Evolutionary conservation across 1,139 yeast species (phyloP).

Genomic region (Pichia sp.): DNA sequence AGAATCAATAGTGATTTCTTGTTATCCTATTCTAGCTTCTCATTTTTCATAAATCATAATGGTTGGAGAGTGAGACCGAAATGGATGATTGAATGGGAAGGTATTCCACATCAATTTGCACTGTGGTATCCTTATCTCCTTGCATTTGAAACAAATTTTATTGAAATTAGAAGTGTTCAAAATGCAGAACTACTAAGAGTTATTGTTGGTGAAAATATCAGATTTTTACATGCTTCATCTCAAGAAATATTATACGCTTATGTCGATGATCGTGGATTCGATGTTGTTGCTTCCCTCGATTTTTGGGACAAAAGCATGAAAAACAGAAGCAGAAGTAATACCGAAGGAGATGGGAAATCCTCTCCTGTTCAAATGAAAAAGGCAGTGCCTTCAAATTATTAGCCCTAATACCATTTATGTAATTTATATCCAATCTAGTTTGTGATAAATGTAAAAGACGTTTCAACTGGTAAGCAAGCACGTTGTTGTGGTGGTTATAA

Average conservation of each 20-base stretch:
- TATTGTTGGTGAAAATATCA: slow-evolving; percentile 89
- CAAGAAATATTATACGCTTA: slow-evolving; percentile 92
- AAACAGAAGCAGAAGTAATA: slow-evolving; percentile 14
- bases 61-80: slow-evolving; percentile 96
- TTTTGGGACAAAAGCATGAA: slow-evolving; percentile 55
- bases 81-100: slow-evolving; percentile 97
- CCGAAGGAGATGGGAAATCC: slow-evolving; percentile 2
- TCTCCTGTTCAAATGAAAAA: neutral
- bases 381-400: too few species aligned
- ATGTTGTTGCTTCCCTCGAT: slow-evolving; percentile 85
- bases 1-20: slow-evolving; percentile 83
- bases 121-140: slow-evolving; percentile 88
- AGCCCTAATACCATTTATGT: too few species aligned
- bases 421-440: too few species aligned
- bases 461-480: too few species aligned
- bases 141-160: slow-evolving; percentile 83
- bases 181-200: slow-evolving; percentile 78
- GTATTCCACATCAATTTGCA: slow-evolving; percentile 87
- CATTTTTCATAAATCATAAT: slow-evolving; percentile 86
- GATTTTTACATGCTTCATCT: slow-evolving; percentile 81
- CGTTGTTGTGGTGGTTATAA: too few species aligned
- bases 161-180: slow-evolving; percentile 89
- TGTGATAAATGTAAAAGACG: too few species aligned
- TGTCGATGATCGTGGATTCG: slow-evolving; percentile 83
- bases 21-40: slow-evolving; percentile 83